Evolutionary conservation across 2,329 filamentous ascomycete species (phyloP), one percentile per base, ranked within the genome.

Genomic region (Penicillium italicum): DNA sequence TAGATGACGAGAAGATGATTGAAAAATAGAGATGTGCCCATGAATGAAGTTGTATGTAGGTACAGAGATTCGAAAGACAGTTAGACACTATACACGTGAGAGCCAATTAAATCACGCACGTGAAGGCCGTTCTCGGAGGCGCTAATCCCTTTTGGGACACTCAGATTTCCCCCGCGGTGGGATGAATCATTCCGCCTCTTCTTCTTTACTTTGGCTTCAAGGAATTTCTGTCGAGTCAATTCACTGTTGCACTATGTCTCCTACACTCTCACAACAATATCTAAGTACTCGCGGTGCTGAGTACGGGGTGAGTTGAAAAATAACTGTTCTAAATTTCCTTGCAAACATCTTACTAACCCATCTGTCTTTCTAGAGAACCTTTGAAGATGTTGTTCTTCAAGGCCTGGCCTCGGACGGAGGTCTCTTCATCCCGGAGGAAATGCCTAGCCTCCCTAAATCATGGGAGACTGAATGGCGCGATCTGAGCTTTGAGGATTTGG

Each of bases 341-440:
- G 22, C 26, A 43, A 20, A 48, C 12, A 50, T 31, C 18, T n/a
- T 36, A 43, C 58, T 65, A 46, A 64, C 45, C n/a, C 26, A 37
- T 41, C 40, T 18, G 9, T 31, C 18, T 58, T 90, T 50, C 96
- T 97, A 73, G 92, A 97, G 75, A 48, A 33, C 30, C 30, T 45
- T 45, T 34, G 43, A 45, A 45, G 86, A 91, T 51, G 91, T 91
- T 44, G 91, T 96, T 38, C 81, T 96, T 62, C 95, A 96, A 75
- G 91, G 91, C 42, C 85, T 96, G 55, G 91, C 91, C 56, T 80
- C 84, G 43, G 92, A 97, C 69, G 90, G 91, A 56, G 92, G 92
- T 50, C 85, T 96, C 28, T 96, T 93, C 79, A 88, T 96, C 60
- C 92, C 92, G 40, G 87, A 96, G 41, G 60, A 69, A 33, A 62